Conservation (phyloP, 2,329 filamentous ascomycete species). For the Fusarium sp. region DNA sequence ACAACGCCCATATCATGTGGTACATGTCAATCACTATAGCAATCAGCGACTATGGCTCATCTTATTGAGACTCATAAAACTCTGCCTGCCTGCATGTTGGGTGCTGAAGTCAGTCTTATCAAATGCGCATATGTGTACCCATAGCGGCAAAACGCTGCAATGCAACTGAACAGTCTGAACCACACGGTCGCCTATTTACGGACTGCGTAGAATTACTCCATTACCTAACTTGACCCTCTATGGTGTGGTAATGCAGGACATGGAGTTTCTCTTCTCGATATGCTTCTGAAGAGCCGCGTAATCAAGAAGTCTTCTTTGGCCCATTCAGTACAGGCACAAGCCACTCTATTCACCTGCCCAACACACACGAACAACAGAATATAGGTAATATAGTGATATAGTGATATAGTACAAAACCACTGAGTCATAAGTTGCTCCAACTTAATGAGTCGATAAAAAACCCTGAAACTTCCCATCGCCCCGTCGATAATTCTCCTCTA, state of each 20-base stretch:
- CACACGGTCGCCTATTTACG: neutral
- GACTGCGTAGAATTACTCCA: neutral
- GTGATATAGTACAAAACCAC: conserved; percentile 25
- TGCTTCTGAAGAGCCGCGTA: neutral
- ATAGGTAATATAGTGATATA: conserved; percentile 27
- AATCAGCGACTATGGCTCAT: too few species aligned
- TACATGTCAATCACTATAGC: neutral
- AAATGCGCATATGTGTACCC: neutral
- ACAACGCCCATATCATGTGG: neutral
- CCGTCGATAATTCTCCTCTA: conserved; percentile 24
- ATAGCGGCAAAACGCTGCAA: neutral
- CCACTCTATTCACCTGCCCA: neutral
- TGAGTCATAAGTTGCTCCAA: conserved; percentile 15
- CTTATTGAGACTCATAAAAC: neutral
- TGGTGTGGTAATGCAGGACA: neutral
- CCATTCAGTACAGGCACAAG: neutral
- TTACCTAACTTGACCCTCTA: neutral
- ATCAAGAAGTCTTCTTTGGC: neutral
- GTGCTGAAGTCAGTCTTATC: neutral
- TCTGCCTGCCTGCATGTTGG: neutral
- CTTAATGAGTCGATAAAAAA: conserved; percentile 7
- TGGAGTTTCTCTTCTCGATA: neutral
- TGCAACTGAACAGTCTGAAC: neutral
- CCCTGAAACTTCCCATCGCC: conserved; percentile 4
- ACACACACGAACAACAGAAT: conserved; percentile 16